These are phyloP conservation scores for Darksidea phi DNA, from an alignment of 495 filamentous ascomycete species.

Conservation along the genomic window DNA sequence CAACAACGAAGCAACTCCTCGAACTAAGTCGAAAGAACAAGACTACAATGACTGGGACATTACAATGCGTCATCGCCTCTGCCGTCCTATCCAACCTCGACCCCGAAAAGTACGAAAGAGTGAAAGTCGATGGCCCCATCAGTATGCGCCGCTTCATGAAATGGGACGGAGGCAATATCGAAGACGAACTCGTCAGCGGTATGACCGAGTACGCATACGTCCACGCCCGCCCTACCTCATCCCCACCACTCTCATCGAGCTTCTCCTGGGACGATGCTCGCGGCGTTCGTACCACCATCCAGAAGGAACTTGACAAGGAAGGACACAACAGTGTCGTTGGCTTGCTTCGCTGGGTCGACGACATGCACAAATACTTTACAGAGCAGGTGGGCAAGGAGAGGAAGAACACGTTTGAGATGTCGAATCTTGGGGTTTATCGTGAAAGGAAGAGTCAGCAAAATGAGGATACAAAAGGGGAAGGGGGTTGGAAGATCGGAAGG, in stretches of 20 bases:
- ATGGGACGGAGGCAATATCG: not conserved
- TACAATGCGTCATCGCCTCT: conserved; percentile 7
- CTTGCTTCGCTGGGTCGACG: conserved; percentile 45
- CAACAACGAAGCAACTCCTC: conserved; percentile 1
- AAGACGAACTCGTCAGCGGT: not conserved
- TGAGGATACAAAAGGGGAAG: conserved; percentile 1
- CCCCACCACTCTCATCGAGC: too few relatives aligned
- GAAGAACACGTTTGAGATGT: conserved; percentile 46
- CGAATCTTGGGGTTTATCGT: conserved; percentile 47
- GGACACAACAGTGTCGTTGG: conserved; percentile 43
- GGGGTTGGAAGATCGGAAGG: conserved; percentile 36
- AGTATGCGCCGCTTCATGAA: conserved; percentile 5
- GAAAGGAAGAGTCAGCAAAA: conserved; percentile 24
- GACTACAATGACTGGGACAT: conserved; percentile 12
- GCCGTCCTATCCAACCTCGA: conserved; percentile 5
- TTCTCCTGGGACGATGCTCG: conserved; percentile 46
- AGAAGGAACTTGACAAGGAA: conserved; percentile 37
- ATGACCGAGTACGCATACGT: not conserved
- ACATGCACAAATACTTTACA: conserved; percentile 42
- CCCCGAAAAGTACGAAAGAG: not conserved
- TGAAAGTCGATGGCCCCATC: conserved; percentile 3
- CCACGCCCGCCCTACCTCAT: not conserved
- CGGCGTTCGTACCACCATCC: conserved; percentile 40
- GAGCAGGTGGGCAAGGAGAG: conserved; percentile 43
- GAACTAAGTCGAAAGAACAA: conserved; percentile 8